Evolutionary conservation across 2,329 filamentous ascomycete genomes (phyloP).

Genomic region (Aspergillus sclerotialis): DNA sequence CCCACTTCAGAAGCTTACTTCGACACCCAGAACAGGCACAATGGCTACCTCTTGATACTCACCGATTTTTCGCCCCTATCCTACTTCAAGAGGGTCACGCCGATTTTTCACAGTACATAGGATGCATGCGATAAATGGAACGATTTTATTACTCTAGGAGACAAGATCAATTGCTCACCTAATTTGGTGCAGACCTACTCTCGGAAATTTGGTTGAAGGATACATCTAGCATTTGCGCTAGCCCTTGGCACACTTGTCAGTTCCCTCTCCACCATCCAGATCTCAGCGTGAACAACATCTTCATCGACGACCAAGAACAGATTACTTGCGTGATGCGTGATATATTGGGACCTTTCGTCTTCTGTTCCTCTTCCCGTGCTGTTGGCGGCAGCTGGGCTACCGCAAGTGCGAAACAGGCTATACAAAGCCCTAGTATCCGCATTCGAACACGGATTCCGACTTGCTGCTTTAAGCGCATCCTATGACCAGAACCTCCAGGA

Average conservation of each 20-base stretch:
- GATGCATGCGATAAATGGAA: slow-evolving; percentile 14
- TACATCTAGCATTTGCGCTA: background rate
- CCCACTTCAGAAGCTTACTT: background rate
- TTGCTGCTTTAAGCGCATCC: background rate
- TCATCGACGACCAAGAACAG: background rate
- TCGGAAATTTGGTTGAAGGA: slow-evolving; percentile 7
- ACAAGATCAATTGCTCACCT: slow-evolving; percentile 14
- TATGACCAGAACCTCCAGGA: background rate
- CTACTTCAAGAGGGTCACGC: slow-evolving; percentile 6
- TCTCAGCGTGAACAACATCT: background rate
- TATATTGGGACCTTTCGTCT: background rate
- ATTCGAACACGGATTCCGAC: background rate
- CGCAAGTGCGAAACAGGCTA: background rate
- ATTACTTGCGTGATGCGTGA: background rate
- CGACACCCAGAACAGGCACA: background rate
- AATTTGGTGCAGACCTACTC: slow-evolving; percentile 16
- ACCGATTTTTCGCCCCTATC: slow-evolving; percentile 14
- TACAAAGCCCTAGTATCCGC: background rate
- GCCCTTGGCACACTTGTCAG: background rate
- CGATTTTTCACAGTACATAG: slow-evolving; percentile 7
- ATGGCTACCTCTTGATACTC: slow-evolving; percentile 5
- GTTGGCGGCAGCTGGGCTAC: background rate
- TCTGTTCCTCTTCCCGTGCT: background rate
- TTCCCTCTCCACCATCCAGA: background rate
- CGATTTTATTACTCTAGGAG: slow-evolving; percentile 16